These are phyloP conservation scores for Mytilinidion resinicola DNA, from an alignment of 495 filamentous ascomycete genomes.

Conservation along the genomic window DNA sequence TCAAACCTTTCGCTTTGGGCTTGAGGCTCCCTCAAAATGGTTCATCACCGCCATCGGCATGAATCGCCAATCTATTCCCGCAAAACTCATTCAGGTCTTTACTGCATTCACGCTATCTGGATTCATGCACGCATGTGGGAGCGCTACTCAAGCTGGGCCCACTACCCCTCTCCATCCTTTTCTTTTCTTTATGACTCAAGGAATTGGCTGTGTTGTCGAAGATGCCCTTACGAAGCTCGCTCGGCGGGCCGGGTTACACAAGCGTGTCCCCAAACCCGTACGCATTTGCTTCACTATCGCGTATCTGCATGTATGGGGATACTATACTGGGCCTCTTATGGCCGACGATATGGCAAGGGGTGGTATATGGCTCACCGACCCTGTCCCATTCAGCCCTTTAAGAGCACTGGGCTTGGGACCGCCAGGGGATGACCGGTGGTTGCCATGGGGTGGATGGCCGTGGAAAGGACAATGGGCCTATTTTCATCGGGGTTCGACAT, in stretches of 20 bases:
- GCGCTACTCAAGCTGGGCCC: constrained; percentile 30
- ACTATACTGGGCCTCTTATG: constrained; percentile 33
- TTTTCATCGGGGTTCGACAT: constrained; percentile 29
- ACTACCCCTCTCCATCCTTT: constrained; percentile 32
- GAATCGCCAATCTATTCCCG: constrained; percentile 14
- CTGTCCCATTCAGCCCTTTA: constrained; percentile 34
- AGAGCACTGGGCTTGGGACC: constrained; percentile 35
- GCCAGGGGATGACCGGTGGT: constrained; percentile 23
- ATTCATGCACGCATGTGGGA: constrained; percentile 37
- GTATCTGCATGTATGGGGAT: constrained; percentile 37
- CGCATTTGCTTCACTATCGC: constrained; percentile 29
- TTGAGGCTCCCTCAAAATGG: constrained; percentile 51
- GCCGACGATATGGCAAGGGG: constrained; percentile 39
- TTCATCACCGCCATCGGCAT: constrained; percentile 36
- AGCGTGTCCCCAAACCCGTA: constrained; percentile 20
- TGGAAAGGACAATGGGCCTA: constrained; percentile 26
- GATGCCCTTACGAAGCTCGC: constrained; percentile 5
- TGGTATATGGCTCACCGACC: constrained; percentile 39
- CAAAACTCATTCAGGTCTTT: constrained; percentile 25
- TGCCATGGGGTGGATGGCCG: constrained; percentile 25
- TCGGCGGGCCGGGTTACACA: constrained; percentile 9
- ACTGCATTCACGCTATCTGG: constrained; percentile 37
- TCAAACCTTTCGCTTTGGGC: constrained; percentile 72
- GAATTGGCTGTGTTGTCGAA: constrained; percentile 31
- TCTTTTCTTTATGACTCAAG: constrained; percentile 39